Evolutionary conservation across 1,139 yeast species (phyloP), one percentile per base, ranked within the genome.

Genomic region (Casaregolazyma suthepensis): DNA sequence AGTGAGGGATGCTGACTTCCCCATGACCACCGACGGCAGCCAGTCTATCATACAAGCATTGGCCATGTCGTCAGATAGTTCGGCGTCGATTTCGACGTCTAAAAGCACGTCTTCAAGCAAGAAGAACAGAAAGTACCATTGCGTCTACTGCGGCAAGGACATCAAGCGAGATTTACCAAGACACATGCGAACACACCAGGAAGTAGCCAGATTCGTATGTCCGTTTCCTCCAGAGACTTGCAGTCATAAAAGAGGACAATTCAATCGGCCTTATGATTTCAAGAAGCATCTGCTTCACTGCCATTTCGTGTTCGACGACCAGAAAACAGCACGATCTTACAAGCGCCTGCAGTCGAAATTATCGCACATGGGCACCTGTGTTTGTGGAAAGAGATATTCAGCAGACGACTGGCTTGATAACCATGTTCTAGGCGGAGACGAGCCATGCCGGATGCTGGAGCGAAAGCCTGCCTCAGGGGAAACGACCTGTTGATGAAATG

Each of bases 241-340:
- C 64, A 72, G 77, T 12, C 88, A 83, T 66, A 81, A 78, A 62
- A 76, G 83, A 48, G 85, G 84, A 20, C 78, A 73, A 59, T 83
- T 83, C 69, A 83, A 83, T 68, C 73, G 89, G 46, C 87, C 85
- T 2, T 83, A 83, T 63, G 89, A 83, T 65, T 82, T 74, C 69
- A 83, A 83, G 63, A 83, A 83, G 61, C 89, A 83, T 64, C 68
- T 83, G 57, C 70, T 83, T 45, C 85, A 83, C 63, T 74, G 79
- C 51, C 89, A 83, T 61, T 83, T 83, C 63, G 69, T 67, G 49
- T 83, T 82, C 64, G 76, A 79, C 56, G 74, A 75, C 6, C 70
- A 72, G 40, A 62, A 63, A 45, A 56, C 54, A 40, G 78, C 78
- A 9, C 77, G 77, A 48, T 72, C 74, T 46, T 68, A 75, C 56